phyloP scores from a whole-genome alignment of 345 rosid species.

The Aquilaria sinensis region DNA sequence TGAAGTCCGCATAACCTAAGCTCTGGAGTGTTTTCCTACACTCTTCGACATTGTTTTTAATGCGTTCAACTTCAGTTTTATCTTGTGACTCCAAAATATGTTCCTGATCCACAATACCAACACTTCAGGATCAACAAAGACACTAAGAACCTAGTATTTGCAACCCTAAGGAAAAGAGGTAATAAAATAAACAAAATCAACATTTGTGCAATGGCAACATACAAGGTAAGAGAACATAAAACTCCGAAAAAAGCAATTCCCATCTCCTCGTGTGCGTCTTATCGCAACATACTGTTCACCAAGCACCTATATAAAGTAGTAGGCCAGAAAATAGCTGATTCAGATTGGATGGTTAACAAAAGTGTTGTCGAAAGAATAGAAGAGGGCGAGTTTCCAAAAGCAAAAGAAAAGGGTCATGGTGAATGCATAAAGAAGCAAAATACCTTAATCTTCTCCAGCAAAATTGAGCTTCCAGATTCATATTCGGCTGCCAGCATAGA shows the following conservation, averaged over 20 bases:
- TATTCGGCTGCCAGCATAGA: slow-evolving; percentile 82
- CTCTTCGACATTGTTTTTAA: slow-evolving; percentile 79
- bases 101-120: slow-evolving; percentile 44
- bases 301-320: slow-evolving; percentile 46
- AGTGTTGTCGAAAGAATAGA: not conserved
- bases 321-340: slow-evolving; percentile 3
- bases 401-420: not conserved
- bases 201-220: slow-evolving; percentile 21
- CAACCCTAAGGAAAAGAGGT: slow-evolving; percentile 12
- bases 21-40: slow-evolving; percentile 86
- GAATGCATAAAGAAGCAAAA: not conserved
- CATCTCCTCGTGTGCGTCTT: slow-evolving; percentile 95
- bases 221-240: slow-evolving; percentile 98
- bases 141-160: slow-evolving; percentile 5
- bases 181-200: not conserved
- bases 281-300: slow-evolving; percentile 62
- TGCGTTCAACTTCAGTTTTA: slow-evolving; percentile 71
- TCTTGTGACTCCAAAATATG: slow-evolving; percentile 81
- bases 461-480: slow-evolving; percentile 78
- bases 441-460: slow-evolving; percentile 94
- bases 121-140: slow-evolving; percentile 7
- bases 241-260: slow-evolving; percentile 95
- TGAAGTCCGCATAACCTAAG: slow-evolving; percentile 88
- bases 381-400: too few relatives aligned
- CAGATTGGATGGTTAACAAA: not conserved